Percentiles rank a stretch among this genome's conserved stretches.
These are phyloP conservation scores for Camelina sativa DNA, from an alignment of 345 rosid species.

Conservation along the genomic window DNA sequence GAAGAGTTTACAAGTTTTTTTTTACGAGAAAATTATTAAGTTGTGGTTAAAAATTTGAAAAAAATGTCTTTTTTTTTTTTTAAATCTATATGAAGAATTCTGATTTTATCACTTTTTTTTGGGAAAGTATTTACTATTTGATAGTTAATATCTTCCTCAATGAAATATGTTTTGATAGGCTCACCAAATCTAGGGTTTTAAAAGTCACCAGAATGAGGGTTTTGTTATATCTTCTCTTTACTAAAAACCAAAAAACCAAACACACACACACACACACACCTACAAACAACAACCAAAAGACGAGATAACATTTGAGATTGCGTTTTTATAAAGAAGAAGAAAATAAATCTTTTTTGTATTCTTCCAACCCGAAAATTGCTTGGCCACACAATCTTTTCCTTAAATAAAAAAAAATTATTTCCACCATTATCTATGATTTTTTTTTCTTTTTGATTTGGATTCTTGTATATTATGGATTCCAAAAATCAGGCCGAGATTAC, in stretches of 20 bases:
- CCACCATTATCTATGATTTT: conserved; percentile 26
- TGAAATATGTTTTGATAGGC: conserved; percentile 3
- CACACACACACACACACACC: background rate
- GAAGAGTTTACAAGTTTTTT: background rate
- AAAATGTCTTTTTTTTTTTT: no score
- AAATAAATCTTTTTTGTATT: conserved; percentile 30
- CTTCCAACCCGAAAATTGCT: conserved; percentile 21
- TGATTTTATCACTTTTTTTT: background rate
- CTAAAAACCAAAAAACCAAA: background rate
- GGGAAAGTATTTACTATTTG: background rate
- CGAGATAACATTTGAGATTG: conserved; percentile 10
- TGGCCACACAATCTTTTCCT: conserved; percentile 38
- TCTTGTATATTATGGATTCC: background rate
- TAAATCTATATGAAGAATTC: no score
- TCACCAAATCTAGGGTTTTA: conserved; percentile 19
- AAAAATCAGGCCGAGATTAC: background rate
- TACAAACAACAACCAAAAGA: background rate
- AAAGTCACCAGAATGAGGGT: conserved; percentile 14
- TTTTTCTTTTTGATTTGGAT: background rate
- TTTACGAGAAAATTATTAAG: background rate
- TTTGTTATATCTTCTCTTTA: conserved; percentile 7
- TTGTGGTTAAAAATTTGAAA: background rate
- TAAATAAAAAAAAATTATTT: no score
- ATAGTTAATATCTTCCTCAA: background rate
- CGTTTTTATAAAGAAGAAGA: background rate